Percentiles rank a stretch among this genome's conserved stretches.
Conservation (phyloP, 768 basidiomycete species). For the Kwoniella bestiolae region DNA sequence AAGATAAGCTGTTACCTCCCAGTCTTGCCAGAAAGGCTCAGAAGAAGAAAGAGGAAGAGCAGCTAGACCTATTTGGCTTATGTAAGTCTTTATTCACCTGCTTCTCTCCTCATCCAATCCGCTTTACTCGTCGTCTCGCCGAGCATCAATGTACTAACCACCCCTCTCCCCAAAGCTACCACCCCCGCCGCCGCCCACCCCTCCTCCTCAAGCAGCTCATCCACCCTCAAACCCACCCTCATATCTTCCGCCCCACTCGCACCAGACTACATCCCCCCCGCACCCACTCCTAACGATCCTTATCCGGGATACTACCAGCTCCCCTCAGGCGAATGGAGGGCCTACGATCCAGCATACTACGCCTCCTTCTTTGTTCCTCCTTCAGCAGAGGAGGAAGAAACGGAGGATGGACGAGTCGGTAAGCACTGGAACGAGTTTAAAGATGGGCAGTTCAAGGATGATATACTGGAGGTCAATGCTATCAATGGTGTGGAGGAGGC, state of each 20-base stretch:
- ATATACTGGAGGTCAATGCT: conserved; percentile 45
- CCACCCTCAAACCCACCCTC: conserved; percentile 18
- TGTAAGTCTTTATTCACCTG: conserved; percentile 41
- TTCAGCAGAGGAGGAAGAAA: conserved; percentile 7
- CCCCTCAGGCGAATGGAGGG: conserved; percentile 50
- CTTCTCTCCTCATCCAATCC: no score
- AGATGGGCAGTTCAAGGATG: conserved; percentile 23
- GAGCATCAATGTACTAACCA: no score
- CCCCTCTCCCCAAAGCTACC: conserved; percentile 15
- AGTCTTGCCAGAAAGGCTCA: conserved; percentile 24
- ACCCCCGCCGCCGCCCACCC: not conserved
- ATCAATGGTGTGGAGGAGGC: conserved; percentile 39
- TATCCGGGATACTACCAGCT: conserved; percentile 57
- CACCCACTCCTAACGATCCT: conserved; percentile 44
- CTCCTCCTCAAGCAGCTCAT: conserved; percentile 8
- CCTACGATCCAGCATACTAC: conserved; percentile 53
- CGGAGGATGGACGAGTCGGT: conserved; percentile 49
- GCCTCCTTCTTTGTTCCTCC: conserved; percentile 43
- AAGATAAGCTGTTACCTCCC: conserved; percentile 37
- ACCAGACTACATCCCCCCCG: conserved; percentile 49
- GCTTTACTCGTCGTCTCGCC: no score
- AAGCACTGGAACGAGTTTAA: conserved; percentile 50
- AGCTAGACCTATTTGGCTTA: conserved; percentile 53
- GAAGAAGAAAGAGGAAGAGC: conserved; percentile 35
- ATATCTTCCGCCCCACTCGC: conserved; percentile 52